Percentiles rank a stretch among this genome's conserved stretches.
Evolutionary conservation across 2,329 filamentous ascomycete species (phyloP).

Genomic region (Cryphonectria carpinicola): DNA sequence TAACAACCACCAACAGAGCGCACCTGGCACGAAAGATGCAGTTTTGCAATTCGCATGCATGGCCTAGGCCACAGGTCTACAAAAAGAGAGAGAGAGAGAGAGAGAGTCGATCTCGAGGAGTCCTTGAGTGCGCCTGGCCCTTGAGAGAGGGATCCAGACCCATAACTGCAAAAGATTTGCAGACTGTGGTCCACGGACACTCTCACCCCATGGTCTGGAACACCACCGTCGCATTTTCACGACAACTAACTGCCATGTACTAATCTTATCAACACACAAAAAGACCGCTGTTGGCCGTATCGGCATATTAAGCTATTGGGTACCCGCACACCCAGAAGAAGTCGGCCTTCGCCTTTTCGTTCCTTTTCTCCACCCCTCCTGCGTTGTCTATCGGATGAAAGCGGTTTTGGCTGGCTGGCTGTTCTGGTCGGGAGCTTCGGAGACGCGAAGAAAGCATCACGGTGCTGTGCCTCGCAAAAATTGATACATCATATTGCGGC

Average conservation of each 20-base stretch:
- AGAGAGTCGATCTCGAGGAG: not conserved
- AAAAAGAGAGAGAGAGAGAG: not conserved
- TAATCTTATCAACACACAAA: not conserved
- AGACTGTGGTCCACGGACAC: slow-evolving; percentile 1
- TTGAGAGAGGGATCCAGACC: not conserved
- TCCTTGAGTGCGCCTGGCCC: not conserved
- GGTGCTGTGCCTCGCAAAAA: not conserved
- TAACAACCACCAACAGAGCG: not conserved
- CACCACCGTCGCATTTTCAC: slow-evolving; percentile 3
- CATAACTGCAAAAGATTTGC: slow-evolving; percentile 4
- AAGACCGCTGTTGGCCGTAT: not conserved
- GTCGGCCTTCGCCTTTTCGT: not conserved
- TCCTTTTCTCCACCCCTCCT: not conserved
- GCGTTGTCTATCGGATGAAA: not conserved
- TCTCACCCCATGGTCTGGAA: slow-evolving; percentile 18
- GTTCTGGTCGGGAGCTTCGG: not conserved
- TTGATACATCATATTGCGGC: not conserved
- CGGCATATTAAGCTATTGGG: not conserved
- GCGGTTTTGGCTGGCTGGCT: not conserved
- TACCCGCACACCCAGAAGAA: not conserved
- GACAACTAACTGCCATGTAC: slow-evolving; percentile 2
- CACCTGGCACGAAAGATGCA: not conserved
- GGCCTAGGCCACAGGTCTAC: not conserved
- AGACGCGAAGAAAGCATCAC: not conserved
- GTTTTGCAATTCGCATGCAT: not conserved